Evolutionary conservation across 2,329 filamentous ascomycete species (phyloP).

Genomic region (Xylaria sp.): DNA sequence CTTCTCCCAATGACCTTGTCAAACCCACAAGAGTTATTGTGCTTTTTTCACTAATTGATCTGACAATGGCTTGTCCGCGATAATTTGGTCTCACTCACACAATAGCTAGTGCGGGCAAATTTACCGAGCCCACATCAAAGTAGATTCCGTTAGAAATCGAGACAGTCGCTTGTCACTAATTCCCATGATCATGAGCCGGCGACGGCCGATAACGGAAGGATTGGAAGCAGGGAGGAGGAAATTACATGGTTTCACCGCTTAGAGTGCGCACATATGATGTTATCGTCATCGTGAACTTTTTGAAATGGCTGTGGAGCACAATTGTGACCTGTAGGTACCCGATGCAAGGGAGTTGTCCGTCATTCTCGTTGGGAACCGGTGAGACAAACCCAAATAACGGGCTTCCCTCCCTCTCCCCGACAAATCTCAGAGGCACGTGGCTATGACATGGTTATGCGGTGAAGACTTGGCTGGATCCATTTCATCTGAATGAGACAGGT

Average conservation of each 20-base stretch:
- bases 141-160: neutral
- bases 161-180: constrained; percentile 8
- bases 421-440: constrained; percentile 25
- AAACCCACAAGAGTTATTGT: neutral
- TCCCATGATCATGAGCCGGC: constrained; percentile 4
- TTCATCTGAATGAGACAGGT: constrained; percentile 4
- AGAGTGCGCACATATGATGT: constrained; percentile 15
- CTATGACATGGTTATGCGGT: constrained; percentile 7
- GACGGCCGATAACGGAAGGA: constrained; percentile 5
- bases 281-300: constrained; percentile 18
- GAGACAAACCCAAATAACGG: neutral
- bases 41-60: neutral
- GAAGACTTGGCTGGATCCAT: constrained; percentile 12
- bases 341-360: constrained; percentile 9
- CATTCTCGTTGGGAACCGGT: neutral
- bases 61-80: neutral
- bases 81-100: neutral
- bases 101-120: constrained; percentile 11
- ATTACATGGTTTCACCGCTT: constrained; percentile 22
- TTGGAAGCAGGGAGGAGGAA: constrained; percentile 1
- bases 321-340: constrained; percentile 15
- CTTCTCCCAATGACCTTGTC: neutral
- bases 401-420: neutral
- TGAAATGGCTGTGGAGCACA: constrained; percentile 10
- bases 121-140: neutral